Base-by-base conservation (phyloP, 441 rosid genomes). In the Populus hybrid region DNA sequence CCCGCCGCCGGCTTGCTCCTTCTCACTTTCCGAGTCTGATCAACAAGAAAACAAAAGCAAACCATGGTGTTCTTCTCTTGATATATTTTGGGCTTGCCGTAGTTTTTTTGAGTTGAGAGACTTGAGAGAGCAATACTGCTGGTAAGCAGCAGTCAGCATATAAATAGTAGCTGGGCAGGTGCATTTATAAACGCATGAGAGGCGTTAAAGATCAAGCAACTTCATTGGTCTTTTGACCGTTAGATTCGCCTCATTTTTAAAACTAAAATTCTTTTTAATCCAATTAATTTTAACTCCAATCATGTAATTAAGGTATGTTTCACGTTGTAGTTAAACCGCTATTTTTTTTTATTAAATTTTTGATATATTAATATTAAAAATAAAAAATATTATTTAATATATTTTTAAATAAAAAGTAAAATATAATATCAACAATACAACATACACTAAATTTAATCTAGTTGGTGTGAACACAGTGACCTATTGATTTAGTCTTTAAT, bases 1-100 rank as follows among this genome's bases (percentile, higher is more conserved):
- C 99, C 98, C 1, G 99, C 98, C 1, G 89, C 97, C 63, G 98
- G 98, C 85, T 92, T 95, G 85, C 92, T 91, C 65, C 86, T 82
- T 34, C 87, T 76, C 69, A 93, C 90, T 82, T 92, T 84, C 82
- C 86, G 81, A 36, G 88, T 90, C 88, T 95, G 94, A 81, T 95
- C 97, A 65, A 95, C 94, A 1, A 95, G 92, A 80, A 93, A 93
- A 78, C 98, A 95, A 79, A 92, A 89, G 76, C 77, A 87, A 38
- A 89, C 94, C 98, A 94, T 94, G 42, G 5, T 70, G 46, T 21
- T 34, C 28, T 61, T n/a, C 28, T 68, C 32, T 1, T 26, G 61
- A 14, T 21, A 42, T 46, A 30, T 28, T 23, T 50, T 8, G 10
- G 14, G 11, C 8, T 11, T 23, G 46, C 9, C 0, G 32, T 28